Conservation (phyloP, 2,329 filamentous ascomycete species). For the Fusarium solani-melongenae region DNA sequence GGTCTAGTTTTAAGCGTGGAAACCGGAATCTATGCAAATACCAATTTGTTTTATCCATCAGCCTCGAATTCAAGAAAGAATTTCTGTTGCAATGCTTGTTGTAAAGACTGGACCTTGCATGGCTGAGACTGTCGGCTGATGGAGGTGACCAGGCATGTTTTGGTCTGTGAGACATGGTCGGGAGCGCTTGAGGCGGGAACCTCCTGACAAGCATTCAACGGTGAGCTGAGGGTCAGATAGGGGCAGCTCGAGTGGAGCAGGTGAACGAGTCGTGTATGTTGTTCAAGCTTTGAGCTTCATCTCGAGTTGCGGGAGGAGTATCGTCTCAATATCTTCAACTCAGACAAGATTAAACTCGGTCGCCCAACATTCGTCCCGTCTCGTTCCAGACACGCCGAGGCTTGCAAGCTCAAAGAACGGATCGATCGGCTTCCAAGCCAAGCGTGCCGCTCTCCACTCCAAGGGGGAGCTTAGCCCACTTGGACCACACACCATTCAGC, state of each 20-base stretch:
- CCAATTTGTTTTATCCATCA: slow-evolving; percentile 10
- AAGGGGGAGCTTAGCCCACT: slow-evolving; percentile 21
- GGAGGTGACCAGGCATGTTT: slow-evolving; percentile 12
- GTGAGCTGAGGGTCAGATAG: not conserved
- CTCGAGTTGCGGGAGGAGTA: not conserved
- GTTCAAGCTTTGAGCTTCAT: not conserved
- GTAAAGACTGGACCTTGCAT: not conserved
- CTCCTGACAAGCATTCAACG: not conserved
- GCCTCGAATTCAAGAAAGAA: not conserved
- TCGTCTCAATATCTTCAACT: not conserved
- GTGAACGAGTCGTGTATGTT: not conserved
- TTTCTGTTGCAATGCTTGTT: not conserved
- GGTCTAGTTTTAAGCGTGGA: not conserved
- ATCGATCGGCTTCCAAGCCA: slow-evolving; percentile 30
- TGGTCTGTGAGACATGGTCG: slow-evolving; percentile 22
- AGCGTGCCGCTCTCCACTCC: slow-evolving; percentile 26
- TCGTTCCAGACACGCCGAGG: not conserved
- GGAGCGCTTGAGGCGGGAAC: not conserved
- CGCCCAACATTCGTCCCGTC: not conserved
- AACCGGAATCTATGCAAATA: slow-evolving; percentile 8
- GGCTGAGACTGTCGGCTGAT: slow-evolving; percentile 17
- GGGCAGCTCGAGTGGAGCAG: not conserved
- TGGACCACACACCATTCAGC: not conserved
- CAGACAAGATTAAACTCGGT: not conserved
- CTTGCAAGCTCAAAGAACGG: slow-evolving; percentile 15